Conservation (phyloP, 192 early-diverging fungal species). For the Dissophora globulifera region DNA sequence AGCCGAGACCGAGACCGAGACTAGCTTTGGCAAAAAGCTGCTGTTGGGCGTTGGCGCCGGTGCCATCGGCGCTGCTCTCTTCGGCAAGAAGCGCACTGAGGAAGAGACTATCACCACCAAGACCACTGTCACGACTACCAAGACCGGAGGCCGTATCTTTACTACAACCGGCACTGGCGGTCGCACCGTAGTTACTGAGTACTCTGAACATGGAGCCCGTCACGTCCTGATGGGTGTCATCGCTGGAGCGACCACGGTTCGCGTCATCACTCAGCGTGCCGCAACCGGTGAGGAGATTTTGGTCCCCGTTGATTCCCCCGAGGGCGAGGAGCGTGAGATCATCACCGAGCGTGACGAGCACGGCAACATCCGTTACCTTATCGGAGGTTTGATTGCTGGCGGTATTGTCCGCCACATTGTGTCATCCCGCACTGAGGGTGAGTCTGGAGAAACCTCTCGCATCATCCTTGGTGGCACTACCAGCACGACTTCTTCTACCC, state of each 20-base stretch:
- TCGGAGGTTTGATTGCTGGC: slow-evolving; percentile 39
- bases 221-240: slow-evolving; percentile 36
- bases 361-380: slow-evolving; percentile 48
- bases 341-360: slow-evolving; percentile 33
- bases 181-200: slow-evolving; percentile 42
- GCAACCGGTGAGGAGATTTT: slow-evolving; percentile 38
- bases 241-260: slow-evolving; percentile 31
- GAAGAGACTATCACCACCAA: slow-evolving; percentile 26
- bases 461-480: slow-evolving; percentile 21
- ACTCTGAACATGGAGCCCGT: slow-evolving; percentile 33
- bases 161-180: slow-evolving; percentile 49
- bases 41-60: slow-evolving; percentile 12
- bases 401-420: slow-evolving; percentile 17
- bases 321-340: slow-evolving; percentile 47
- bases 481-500: slow-evolving; percentile 36
- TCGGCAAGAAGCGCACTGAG: slow-evolving; percentile 8
- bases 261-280: slow-evolving; percentile 44
- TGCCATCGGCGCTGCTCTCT: slow-evolving; percentile 13
- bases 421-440: slow-evolving; percentile 8
- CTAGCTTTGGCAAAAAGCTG: neutral
- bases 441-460: slow-evolving; percentile 15
- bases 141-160: slow-evolving; percentile 34
- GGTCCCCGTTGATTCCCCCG: slow-evolving; percentile 39
- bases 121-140: slow-evolving; percentile 45
- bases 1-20: neutral